A percentile compares a stretch with the other conserved stretches of the same genome.
These are phyloP conservation scores for Podosphaera fusca DNA, from an alignment of 2,329 filamentous ascomycete genomes.

Conservation along the genomic window DNA sequence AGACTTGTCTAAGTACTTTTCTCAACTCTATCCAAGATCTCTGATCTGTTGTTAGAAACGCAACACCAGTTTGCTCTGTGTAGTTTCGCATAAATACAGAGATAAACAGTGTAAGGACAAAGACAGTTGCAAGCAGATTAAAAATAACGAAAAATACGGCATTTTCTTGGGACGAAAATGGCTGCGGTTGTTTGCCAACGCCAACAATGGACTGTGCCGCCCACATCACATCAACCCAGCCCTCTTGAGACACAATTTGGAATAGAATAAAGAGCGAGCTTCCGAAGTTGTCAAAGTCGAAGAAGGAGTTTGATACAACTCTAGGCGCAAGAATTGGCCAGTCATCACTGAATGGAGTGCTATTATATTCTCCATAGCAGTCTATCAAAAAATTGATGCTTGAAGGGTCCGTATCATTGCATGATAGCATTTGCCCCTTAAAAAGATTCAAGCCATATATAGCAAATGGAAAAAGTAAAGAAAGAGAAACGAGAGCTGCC, in stretches of 20 bases:
- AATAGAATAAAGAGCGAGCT: slow-evolving; percentile 87
- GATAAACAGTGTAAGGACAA: slow-evolving; percentile 89
- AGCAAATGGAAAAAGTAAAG: slow-evolving; percentile 84
- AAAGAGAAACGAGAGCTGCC: slow-evolving; percentile 76
- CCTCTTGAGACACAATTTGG: slow-evolving; percentile 96
- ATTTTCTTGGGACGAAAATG: slow-evolving; percentile 54
- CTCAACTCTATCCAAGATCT: slow-evolving; percentile 89
- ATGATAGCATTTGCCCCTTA: slow-evolving; percentile 53
- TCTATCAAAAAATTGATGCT: slow-evolving; percentile 36
- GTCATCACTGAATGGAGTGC: slow-evolving; percentile 42
- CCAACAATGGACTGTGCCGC: slow-evolving; percentile 63
- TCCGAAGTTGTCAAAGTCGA: slow-evolving; percentile 88
- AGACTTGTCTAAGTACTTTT: slow-evolving; percentile 78
- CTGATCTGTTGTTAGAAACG: slow-evolving; percentile 85
- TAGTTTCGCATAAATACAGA: slow-evolving; percentile 99
- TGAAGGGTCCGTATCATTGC: slow-evolving; percentile 44
- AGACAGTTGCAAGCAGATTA: slow-evolving; percentile 88
- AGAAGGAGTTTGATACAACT: slow-evolving; percentile 59
- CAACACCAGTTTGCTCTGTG: slow-evolving; percentile 92
- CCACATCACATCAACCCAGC: slow-evolving; percentile 88
- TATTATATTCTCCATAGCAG: slow-evolving; percentile 68
- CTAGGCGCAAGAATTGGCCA: slow-evolving; percentile 74
- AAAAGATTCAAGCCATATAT: slow-evolving; percentile 92
- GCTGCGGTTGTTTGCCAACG: slow-evolving; percentile 45
- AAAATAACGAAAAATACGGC: slow-evolving; percentile 88